Conservation (phyloP, 768 basidiomycete genomes). For the Termitomyces sp. region DNA sequence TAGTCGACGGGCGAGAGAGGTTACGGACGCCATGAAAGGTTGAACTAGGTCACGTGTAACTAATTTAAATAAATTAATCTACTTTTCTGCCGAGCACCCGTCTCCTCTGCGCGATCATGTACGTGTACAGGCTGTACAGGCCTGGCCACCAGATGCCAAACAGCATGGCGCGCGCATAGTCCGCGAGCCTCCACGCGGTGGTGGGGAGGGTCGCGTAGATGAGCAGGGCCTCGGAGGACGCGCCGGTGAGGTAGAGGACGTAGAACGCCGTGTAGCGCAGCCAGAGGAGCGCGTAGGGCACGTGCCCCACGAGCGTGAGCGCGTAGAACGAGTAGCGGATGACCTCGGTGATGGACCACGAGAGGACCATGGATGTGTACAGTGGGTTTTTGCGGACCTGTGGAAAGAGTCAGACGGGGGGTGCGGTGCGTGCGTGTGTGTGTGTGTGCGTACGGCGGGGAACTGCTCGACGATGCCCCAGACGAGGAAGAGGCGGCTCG, state of each 20-base stretch:
- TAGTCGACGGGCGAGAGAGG: background rate
- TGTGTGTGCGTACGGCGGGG: slow-evolving; percentile 34
- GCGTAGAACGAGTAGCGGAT: slow-evolving; percentile 91
- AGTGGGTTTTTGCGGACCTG: slow-evolving; percentile 70
- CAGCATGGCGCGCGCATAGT: slow-evolving; percentile 52
- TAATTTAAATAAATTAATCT: background rate
- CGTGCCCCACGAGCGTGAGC: slow-evolving; percentile 49
- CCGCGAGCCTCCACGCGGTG: slow-evolving; percentile 48
- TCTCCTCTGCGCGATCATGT: slow-evolving; percentile 49
- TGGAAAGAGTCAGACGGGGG: background rate
- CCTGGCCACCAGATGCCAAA: slow-evolving; percentile 86
- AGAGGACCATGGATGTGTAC: slow-evolving; percentile 86
- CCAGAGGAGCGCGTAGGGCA: slow-evolving; percentile 50
- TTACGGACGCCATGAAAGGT: background rate
- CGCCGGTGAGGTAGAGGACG: slow-evolving; percentile 89
- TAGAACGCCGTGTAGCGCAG: slow-evolving; percentile 93
- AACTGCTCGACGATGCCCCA: slow-evolving; percentile 78
- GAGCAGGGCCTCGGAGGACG: slow-evolving; percentile 83
- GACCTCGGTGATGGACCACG: slow-evolving; percentile 90
- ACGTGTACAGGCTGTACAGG: slow-evolving; percentile 44
- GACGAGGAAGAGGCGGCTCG: slow-evolving; percentile 74
- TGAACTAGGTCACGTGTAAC: background rate
- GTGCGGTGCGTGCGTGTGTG: background rate
- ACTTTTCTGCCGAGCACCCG: slow-evolving; percentile 28
- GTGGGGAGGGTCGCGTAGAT: slow-evolving; percentile 55